Base-by-base conservation (phyloP, 768 basidiomycete genomes). In the Suillus subalutaceus region DNA sequence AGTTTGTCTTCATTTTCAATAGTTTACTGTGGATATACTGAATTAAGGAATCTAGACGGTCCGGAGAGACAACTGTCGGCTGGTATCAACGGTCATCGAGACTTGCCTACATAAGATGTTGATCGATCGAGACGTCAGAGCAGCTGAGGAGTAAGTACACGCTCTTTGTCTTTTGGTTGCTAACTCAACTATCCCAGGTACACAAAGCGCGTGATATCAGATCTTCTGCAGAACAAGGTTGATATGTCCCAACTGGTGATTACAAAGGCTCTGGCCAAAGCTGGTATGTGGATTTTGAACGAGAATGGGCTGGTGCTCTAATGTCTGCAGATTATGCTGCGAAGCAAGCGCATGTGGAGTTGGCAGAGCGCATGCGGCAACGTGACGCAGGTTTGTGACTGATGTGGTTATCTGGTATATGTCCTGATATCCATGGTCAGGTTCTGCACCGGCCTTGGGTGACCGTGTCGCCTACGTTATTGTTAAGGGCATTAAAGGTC, bases 161-260 rank as follows among this genome's bases (percentile, higher is more conserved):
- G 10, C 26, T 7, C 20, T n/a, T 38, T 55, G 41, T 67, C 50
- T 26, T 35, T 58, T 32, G 38, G n/a, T 64, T 32, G 37, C 32
- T 18, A 32, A 43, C 69, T 78, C 41, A 77, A 23, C 0, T 40
- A 37, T 35, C n/a, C 66, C 68, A 97, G 96, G 35, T 99, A 98
- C 73, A 90, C 91, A 65, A 99, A 99, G 77, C 93, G 92, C 69
- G 90, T 88, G 52, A 99, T 99, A 67, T 87, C 96, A 0, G 96
- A 99, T 72, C 83, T 99, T 2, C 80, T 99, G 37, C 97, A 97
- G 75, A 99, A 99, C 79, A 97, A 92, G 79, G 83, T 99, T 58
- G 97, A 99, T 76, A 97, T 99, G 94, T 99, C 97, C 9, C 97
- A 99, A 74, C 85, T 99, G 26, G 97, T 99, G 74, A 99, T 99